Evolutionary conservation across 2,329 filamentous ascomycete genomes (phyloP).

Genomic region (Aspergillus arachidicola): DNA sequence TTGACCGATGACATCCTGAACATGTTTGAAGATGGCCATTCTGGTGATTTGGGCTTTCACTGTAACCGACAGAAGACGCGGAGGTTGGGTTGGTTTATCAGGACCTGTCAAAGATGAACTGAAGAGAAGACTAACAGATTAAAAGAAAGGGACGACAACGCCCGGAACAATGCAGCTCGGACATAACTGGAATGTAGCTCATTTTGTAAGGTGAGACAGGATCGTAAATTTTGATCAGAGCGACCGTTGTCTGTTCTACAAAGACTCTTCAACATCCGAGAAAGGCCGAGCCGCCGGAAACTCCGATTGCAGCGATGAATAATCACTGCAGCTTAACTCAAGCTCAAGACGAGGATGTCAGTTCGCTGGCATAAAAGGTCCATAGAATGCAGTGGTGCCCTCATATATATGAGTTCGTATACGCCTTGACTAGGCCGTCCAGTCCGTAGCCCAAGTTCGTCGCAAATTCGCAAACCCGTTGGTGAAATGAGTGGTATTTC

Average conservation of each 20-base stretch:
- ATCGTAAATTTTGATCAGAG: not conserved
- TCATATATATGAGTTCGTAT: not conserved
- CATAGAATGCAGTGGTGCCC: not conserved
- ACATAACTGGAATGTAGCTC: not conserved
- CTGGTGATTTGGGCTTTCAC: not conserved
- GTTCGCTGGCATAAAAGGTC: rapidly evolving
- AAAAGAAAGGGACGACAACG: too few relatives aligned
- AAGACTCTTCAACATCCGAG: not conserved
- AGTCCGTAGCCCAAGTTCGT: not conserved
- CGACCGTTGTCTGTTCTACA: not conserved
- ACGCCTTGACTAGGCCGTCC: not conserved
- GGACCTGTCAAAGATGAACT: not conserved
- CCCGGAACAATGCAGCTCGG: not conserved
- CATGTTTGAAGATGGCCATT: slow-evolving; percentile 10
- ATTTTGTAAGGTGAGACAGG: not conserved
- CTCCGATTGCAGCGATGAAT: not conserved
- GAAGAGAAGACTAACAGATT: not conserved
- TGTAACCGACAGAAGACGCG: not conserved
- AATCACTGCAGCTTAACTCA: not conserved
- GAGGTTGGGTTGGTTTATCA: not conserved
- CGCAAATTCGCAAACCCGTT: not conserved
- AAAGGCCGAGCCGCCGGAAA: not conserved
- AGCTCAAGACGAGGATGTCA: not conserved
- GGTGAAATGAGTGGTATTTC: not conserved
- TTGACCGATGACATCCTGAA: slow-evolving; percentile 26